These are phyloP conservation scores for Candida insectorum DNA, from an alignment of 805 yeast species.

Conservation along the genomic window DNA sequence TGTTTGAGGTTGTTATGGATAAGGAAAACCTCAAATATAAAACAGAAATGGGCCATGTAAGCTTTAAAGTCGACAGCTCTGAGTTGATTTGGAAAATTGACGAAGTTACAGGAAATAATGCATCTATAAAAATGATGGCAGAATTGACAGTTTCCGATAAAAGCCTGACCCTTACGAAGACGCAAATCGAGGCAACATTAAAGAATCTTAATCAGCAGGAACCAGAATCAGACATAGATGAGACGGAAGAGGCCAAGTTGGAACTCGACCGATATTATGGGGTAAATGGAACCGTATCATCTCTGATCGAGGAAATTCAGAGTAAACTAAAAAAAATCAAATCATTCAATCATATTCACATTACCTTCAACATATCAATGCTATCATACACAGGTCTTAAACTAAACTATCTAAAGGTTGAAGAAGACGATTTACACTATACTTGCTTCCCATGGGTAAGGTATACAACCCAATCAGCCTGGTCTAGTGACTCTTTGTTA, in stretches of 20 bases:
- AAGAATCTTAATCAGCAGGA: not conserved
- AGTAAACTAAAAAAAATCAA: constrained; percentile 9
- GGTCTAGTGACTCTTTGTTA: not conserved
- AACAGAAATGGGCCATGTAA: constrained; percentile 67
- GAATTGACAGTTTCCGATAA: constrained; percentile 24
- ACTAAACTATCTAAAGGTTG: constrained; percentile 62
- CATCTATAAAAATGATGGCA: constrained; percentile 50
- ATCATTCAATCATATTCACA: constrained; percentile 20
- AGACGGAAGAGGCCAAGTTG: constrained; percentile 24
- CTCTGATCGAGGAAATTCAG: constrained; percentile 21
- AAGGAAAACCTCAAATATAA: constrained; percentile 56
- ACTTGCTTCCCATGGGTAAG: constrained; percentile 81
- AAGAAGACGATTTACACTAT: constrained; percentile 57
- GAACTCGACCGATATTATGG: constrained; percentile 32
- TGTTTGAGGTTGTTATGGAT: constrained; percentile 18
- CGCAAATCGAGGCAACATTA: not conserved
- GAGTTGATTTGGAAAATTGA: constrained; percentile 72
- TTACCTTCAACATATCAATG: constrained; percentile 40
- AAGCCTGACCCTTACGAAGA: not conserved
- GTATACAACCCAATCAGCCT: constrained; percentile 10
- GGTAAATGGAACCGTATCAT: constrained; percentile 31
- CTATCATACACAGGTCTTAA: constrained; percentile 63
- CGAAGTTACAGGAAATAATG: constrained; percentile 58
- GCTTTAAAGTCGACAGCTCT: constrained; percentile 66
- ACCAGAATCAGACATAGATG: constrained; percentile 13